phyloP scores from a whole-genome alignment of 140 eudicot species.

The Senecio squalidus region DNA sequence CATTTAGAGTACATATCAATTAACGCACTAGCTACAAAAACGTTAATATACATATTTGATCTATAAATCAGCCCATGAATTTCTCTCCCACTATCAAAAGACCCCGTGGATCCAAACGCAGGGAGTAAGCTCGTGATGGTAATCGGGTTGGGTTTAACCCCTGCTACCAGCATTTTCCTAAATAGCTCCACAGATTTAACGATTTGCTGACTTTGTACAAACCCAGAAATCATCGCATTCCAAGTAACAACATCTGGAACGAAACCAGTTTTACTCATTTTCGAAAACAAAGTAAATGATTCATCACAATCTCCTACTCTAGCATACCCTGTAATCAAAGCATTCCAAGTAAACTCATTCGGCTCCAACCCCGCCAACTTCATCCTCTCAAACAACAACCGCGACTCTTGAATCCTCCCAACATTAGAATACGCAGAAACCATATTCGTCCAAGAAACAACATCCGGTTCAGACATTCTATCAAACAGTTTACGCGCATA shows the following conservation, averaged over 20 bases:
- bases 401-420: constrained; percentile 35
- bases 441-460: constrained; percentile 72
- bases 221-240: constrained; percentile 77
- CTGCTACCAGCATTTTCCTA: constrained; percentile 45
- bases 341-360: constrained; percentile 79
- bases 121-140: constrained; percentile 63
- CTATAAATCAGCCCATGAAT: constrained; percentile 54
- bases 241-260: constrained; percentile 62
- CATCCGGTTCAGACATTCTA: constrained; percentile 53
- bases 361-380: constrained; percentile 44
- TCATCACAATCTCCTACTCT: constrained; percentile 62
- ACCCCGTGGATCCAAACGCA: constrained; percentile 40
- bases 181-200: constrained; percentile 44
- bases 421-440: constrained; percentile 43
- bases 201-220: constrained; percentile 52
- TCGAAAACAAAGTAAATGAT: constrained; percentile 34
- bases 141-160: constrained; percentile 55
- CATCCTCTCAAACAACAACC: constrained; percentile 52
- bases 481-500: constrained; percentile 64
- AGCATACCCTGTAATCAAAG: constrained; percentile 60
- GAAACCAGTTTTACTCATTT: constrained; percentile 51
- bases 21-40: constrained; percentile 62
- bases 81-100: constrained; percentile 51
- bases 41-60: constrained; percentile 36
- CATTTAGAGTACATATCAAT: constrained; percentile 85